Conservation (phyloP, 495 filamentous ascomycete genomes). For the Cryomyces antarcticus region DNA sequence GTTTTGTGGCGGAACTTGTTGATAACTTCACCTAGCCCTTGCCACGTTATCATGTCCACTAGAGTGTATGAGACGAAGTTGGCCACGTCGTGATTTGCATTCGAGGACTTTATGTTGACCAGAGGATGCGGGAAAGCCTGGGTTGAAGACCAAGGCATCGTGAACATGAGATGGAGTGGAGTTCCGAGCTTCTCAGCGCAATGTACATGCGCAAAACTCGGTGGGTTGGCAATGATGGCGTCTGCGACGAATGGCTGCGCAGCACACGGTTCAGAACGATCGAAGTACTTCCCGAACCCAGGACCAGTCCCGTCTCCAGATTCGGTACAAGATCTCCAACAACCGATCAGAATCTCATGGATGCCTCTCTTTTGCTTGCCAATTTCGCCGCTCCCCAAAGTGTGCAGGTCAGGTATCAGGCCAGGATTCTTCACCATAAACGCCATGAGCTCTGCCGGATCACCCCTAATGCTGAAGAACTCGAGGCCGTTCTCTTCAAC, state of each 20-base stretch:
- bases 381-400: conserved; percentile 48
- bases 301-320: conserved; percentile 36
- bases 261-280: too few species aligned
- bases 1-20: conserved; percentile 17
- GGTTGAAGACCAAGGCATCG: conserved; percentile 50
- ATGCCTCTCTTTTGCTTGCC: conserved; percentile 43
- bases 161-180: conserved; percentile 69
- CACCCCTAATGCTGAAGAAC: conserved; percentile 63
- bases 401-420: conserved; percentile 48
- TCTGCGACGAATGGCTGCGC: conserved; percentile 51
- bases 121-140: conserved; percentile 52
- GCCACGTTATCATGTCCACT: conserved; percentile 50
- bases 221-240: conserved; percentile 69
- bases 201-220: conserved; percentile 63
- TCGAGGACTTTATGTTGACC: conserved; percentile 43
- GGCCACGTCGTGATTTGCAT: conserved; percentile 33
- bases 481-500: conserved; percentile 51
- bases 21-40: conserved; percentile 19
- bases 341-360: conserved; percentile 51
- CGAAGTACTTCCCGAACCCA: conserved; percentile 13
- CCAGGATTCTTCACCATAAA: conserved; percentile 80
- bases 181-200: conserved; percentile 65
- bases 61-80: conserved; percentile 59
- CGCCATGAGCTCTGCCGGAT: conserved; percentile 62
- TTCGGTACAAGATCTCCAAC: conserved; percentile 57